Base-by-base conservation (phyloP, 225 moss, liverwort and hornwort species). In the Pseudisothecium myosuroides region DNA sequence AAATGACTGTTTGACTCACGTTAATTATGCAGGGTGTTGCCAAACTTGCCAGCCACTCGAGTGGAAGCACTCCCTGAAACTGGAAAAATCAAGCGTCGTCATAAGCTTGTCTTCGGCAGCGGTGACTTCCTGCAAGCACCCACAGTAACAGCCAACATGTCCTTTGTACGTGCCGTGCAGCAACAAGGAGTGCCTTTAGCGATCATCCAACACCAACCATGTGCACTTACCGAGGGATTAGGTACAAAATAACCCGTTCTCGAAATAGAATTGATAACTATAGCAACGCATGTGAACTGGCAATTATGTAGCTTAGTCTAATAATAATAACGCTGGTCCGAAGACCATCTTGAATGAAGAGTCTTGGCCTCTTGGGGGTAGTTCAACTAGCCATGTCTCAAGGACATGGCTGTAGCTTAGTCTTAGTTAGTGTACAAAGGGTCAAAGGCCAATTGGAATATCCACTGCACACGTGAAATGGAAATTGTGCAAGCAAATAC, bases 91-190 rank as follows among this genome's bases (percentile, higher is more conserved):
- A 97, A 97, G 88, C 78, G 76, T 80, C 93, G 99, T 76, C 99
- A 97, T 62, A 99, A 97, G 93, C 88, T 97, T 83, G 95, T 99
- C 54, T 99, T 99, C 86, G 99, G 97, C 60, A 95, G 95, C 28
- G 96, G 96, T 49, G 99, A 99, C 74, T 92, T 88, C 88, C 87
- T 96, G 83, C 95, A 93, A 73, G 96, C 96, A 83, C 95, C 96
- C 54, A 96, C 99, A 6, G 89, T 97, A 68, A 97, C 97, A 20
- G 97, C 99, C 50, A 99, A 99, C 85, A 92, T 95, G 95, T 95
- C 96, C 54, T 99, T 97, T 68, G 95, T 97, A 29, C 97, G 96
- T 85, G 97, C 97, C 89, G 96, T 94, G 45, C 91, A 91, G 82
- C 95, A 97, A 87, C 94, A 93, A 92, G 96, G 96, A 67, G 89